Evolutionary conservation across 345 rosid genomes (phyloP).

Genomic region (Anastatica hierochuntica): DNA sequence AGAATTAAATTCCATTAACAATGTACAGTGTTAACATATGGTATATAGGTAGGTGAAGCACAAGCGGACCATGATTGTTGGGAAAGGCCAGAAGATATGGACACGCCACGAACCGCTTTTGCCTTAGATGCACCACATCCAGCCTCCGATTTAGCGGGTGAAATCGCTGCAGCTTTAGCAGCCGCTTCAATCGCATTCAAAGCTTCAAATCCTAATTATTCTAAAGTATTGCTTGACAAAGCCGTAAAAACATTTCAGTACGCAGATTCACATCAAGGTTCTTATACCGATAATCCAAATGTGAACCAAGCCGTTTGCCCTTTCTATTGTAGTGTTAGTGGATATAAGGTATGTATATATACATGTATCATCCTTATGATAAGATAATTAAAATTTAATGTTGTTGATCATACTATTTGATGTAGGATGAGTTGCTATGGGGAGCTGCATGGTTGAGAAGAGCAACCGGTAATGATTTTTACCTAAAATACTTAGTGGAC

Average conservation of each 20-base stretch:
- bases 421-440: constrained; percentile 83
- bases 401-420: too few species aligned
- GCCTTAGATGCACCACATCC: constrained; percentile 39
- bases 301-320: constrained; percentile 52
- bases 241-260: constrained; percentile 65
- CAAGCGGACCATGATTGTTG: constrained; percentile 57
- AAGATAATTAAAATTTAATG: too few species aligned
- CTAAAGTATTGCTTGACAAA: constrained; percentile 32
- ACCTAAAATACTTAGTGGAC: constrained; percentile 27
- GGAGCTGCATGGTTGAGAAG: constrained; percentile 76
- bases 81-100: constrained; percentile 96
- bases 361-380: too few species aligned
- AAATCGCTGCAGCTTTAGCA: constrained; percentile 76
- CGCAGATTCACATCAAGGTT: constrained; percentile 52
- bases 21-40: neutral
- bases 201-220: constrained; percentile 25
- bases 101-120: constrained; percentile 67
- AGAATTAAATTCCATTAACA: neutral
- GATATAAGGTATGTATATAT: constrained; percentile 42
- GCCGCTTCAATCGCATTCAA: constrained; percentile 66
- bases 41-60: constrained; percentile 44
- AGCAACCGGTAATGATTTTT: constrained; percentile 40
- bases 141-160: constrained; percentile 74
- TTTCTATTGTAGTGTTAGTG: constrained; percentile 55
- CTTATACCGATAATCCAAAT: constrained; percentile 30